Conservation (phyloP, 257 asterid species). For the Nicotiana benthamiana region DNA sequence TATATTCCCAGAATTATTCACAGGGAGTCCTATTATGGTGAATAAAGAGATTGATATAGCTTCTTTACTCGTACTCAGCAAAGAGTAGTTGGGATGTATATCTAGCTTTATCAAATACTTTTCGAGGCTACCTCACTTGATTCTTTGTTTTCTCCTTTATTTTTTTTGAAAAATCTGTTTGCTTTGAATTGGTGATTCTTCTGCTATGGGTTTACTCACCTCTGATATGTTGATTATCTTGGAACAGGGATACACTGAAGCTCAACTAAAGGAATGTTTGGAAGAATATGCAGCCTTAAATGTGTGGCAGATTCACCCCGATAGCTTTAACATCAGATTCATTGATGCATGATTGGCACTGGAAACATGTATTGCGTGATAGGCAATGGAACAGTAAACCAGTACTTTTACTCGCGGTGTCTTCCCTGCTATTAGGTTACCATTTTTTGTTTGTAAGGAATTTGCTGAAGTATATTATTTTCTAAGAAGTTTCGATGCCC, state of each 20-base stretch:
- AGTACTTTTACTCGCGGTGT: background rate
- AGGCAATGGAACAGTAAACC: background rate
- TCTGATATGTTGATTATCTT: constrained; percentile 15
- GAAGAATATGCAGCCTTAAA: constrained; percentile 97
- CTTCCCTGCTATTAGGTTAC: background rate
- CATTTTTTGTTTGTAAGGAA: background rate
- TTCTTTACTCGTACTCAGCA: background rate
- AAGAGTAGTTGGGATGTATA: background rate
- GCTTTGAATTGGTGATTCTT: background rate
- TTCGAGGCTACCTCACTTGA: background rate
- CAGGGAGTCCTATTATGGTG: background rate
- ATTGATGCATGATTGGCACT: constrained; percentile 46
- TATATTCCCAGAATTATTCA: background rate
- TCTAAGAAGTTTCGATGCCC: background rate
- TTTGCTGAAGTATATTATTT: background rate
- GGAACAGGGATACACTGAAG: constrained; percentile 94
- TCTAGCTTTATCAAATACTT: background rate
- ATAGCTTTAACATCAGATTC: constrained; percentile 81
- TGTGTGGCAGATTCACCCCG: constrained; percentile 98
- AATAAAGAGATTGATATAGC: background rate
- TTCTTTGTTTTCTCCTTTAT: background rate
- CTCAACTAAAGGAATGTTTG: constrained; percentile 84
- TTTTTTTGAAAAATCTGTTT: no score
- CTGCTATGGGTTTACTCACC: background rate
- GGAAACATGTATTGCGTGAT: constrained; percentile 31